Evolutionary conservation across 225 moss, liverwort and hornwort species (phyloP), one percentile per base, ranked within the genome.

Genomic region (Ulota crispa): DNA sequence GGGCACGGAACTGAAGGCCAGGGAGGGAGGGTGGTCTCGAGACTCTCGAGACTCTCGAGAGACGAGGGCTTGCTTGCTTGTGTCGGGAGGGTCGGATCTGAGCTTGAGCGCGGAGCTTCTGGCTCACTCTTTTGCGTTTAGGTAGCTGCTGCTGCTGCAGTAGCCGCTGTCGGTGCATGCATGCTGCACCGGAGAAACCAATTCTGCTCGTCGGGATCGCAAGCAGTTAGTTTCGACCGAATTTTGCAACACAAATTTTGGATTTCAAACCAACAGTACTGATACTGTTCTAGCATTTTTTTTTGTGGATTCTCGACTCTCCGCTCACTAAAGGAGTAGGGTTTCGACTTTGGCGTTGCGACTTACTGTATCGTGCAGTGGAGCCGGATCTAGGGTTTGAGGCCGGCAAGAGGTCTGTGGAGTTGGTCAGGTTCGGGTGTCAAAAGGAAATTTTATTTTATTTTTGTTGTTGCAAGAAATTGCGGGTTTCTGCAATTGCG

Each of bases 1-100:
- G 73, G 57, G 16, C 56, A 37, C 56, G 37, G 57, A 41, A 39
- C 47, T 19, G 59, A 34, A 75, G 81, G 32, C 57, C 4, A 50
- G 50, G 50, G 81, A 24, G n/a, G 70, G 43, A 7, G 75, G 36
- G 36, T 39, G 39, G 39, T 39, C n/a, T n/a, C 34, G 34, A 34
- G 34, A 34, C 34, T 19, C 12, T n/a, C 34, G 14, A 23, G 16
- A 13, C 1, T 42, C 42, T 42, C 42, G 27, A 62, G 62, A 18
- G 32, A 50, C 26, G 14, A 34, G 26, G 9, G 71, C 39, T 39
- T 39, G 8, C 37, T 20, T 34, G 81, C n/a, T 63, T 18, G 30
- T 67, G 43, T 81, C 74, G 81, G 65, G 74, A 75, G 75, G 81
- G 81, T 56, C 75, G 82, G 82, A 82, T 82, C 82, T 75, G 68